Conservation (phyloP, 179 eudicot genomes). For the Silene coronaria region DNA sequence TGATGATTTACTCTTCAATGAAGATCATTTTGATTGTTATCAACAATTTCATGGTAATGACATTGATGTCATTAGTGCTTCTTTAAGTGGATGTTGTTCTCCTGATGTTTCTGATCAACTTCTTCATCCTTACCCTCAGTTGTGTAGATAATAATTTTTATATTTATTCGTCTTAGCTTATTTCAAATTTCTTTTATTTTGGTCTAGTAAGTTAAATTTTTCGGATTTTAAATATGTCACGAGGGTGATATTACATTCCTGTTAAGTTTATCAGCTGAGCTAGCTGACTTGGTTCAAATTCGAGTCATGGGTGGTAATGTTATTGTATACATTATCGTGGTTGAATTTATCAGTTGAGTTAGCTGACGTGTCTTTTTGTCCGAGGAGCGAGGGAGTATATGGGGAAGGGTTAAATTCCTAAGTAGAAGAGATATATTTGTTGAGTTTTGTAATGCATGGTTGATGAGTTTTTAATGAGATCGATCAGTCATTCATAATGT, state of each 20-base stretch:
- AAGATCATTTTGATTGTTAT: constrained; percentile 17
- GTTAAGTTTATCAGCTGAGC: not conserved
- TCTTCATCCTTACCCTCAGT: constrained; percentile 37
- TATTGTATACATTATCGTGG: no score
- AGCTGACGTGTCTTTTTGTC: not conserved
- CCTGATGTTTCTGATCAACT: constrained; percentile 33
- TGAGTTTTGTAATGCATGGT: constrained; percentile 36
- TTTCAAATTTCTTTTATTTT: not conserved
- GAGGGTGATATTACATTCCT: no score
- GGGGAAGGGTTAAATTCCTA: constrained; percentile 5
- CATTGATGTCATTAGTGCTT: constrained; percentile 18
- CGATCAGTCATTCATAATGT: constrained; percentile 27
- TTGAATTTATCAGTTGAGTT: not conserved
- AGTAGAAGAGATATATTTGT: constrained; percentile 12
- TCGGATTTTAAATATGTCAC: not conserved
- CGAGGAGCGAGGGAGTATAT: no score
- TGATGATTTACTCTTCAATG: constrained; percentile 14
- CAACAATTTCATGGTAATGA: constrained; percentile 15
- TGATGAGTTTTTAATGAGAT: constrained; percentile 29
- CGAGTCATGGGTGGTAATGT: no score
- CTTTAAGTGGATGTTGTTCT: constrained; percentile 29
- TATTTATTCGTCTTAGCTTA: not conserved
- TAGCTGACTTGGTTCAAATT: not conserved
- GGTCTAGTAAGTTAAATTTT: no score
- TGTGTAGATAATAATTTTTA: constrained; percentile 31